Conservation (phyloP, 2,329 filamentous ascomycete species). For the Calycina herbarum region DNA sequence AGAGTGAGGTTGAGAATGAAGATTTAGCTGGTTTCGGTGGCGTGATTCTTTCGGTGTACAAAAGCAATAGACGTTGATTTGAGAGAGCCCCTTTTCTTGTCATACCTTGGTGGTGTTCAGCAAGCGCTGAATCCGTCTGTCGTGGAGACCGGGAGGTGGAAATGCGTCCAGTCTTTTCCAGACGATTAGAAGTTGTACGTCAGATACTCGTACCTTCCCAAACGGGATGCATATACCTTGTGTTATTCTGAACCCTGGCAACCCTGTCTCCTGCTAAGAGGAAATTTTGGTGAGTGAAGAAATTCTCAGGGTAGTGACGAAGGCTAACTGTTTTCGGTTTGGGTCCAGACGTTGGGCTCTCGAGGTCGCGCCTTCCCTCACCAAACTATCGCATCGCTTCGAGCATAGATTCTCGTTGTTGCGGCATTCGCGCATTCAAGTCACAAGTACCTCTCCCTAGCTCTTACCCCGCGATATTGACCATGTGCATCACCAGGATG, state of each 20-base stretch:
- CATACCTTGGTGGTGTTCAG: background rate
- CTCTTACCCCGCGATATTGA: background rate
- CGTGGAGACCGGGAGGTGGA: background rate
- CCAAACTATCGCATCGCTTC: background rate
- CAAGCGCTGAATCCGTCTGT: background rate
- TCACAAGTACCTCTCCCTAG: conserved; percentile 1
- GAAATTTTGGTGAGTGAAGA: background rate
- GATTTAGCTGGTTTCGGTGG: background rate
- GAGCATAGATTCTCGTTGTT: background rate
- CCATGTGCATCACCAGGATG: background rate
- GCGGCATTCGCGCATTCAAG: background rate
- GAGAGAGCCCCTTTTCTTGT: background rate
- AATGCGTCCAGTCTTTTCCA: background rate
- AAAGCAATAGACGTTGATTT: background rate
- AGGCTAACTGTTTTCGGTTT: background rate
- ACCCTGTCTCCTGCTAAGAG: background rate
- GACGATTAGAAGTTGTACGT: background rate
- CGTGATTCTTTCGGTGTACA: background rate
- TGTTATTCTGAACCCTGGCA: background rate
- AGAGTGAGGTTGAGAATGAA: background rate
- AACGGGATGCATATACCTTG: background rate
- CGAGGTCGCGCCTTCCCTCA: background rate
- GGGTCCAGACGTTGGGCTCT: background rate
- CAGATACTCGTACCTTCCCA: background rate
- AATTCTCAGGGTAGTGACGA: background rate